Evolutionary conservation across 805 yeast species (phyloP).

Genomic region (Saccharomycopsis amapae): DNA sequence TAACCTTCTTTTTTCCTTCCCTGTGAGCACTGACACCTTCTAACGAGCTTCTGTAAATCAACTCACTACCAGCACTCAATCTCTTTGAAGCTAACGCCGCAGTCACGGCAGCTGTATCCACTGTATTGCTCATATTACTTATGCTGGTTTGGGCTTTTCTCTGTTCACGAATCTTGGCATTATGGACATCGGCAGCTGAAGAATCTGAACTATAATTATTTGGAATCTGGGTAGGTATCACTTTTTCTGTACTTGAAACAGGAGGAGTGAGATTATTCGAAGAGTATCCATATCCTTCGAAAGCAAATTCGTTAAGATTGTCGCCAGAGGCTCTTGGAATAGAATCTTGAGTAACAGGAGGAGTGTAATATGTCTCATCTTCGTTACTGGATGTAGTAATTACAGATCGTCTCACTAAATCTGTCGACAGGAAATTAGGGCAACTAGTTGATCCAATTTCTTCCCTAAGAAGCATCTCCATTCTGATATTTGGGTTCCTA

Average conservation of each 20-base stretch:
- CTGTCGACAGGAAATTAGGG: not conserved
- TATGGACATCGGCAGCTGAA: not conserved
- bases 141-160: not conserved
- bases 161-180: conserved; percentile 1
- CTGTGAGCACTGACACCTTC: not conserved
- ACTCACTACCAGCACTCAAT: not conserved
- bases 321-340: no score
- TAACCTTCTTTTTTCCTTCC: no score
- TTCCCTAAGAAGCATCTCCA: not conserved
- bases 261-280: not conserved
- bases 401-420: conserved; percentile 13
- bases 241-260: not conserved
- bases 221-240: not conserved
- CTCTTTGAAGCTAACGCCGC: not conserved
- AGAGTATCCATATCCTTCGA: no score
- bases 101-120: not conserved
- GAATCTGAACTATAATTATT: not conserved
- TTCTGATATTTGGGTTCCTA: not conserved
- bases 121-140: not conserved
- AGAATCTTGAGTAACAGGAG: conserved; percentile 3
- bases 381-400: not conserved
- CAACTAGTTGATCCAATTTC: conserved; percentile 1
- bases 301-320: not conserved
- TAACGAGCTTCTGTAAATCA: not conserved
- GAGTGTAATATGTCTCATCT: conserved; percentile 13